phyloP scores from a whole-genome alignment of 2,329 filamentous ascomycete species.

The Paracamarosporium sp. region DNA sequence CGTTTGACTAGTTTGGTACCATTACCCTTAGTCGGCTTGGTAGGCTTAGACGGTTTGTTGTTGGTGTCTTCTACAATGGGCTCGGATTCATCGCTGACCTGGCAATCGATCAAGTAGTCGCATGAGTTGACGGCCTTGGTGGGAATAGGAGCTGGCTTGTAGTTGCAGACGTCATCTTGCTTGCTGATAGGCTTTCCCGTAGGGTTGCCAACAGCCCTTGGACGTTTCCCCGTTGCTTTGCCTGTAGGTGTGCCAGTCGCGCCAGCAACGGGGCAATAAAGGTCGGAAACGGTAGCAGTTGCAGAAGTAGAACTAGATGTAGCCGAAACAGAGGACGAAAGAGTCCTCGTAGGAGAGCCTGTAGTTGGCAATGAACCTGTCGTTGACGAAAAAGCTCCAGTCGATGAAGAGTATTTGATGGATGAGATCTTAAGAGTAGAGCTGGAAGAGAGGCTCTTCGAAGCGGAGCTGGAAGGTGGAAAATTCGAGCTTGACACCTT shows the following conservation, averaged over 20 bases:
- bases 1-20: slow-evolving; percentile 3
- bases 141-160: background rate
- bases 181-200: background rate
- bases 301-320: background rate
- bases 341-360: no score
- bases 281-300: no score
- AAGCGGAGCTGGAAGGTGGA: no score
- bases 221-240: background rate
- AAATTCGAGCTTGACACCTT: no score
- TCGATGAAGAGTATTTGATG: no score
- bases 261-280: background rate
- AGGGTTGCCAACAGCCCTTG: background rate
- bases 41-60: background rate
- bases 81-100: background rate
- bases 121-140: background rate
- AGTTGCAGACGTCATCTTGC: background rate
- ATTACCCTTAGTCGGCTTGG: background rate
- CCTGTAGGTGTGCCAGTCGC: background rate
- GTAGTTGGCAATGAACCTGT: no score
- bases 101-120: background rate
- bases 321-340: background rate
- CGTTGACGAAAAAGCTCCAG: no score
- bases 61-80: background rate
- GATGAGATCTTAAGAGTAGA: no score
- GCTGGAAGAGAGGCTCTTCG: no score